Base-by-base conservation (phyloP, 106 monocot species). In the Agapanthus africanus region DNA sequence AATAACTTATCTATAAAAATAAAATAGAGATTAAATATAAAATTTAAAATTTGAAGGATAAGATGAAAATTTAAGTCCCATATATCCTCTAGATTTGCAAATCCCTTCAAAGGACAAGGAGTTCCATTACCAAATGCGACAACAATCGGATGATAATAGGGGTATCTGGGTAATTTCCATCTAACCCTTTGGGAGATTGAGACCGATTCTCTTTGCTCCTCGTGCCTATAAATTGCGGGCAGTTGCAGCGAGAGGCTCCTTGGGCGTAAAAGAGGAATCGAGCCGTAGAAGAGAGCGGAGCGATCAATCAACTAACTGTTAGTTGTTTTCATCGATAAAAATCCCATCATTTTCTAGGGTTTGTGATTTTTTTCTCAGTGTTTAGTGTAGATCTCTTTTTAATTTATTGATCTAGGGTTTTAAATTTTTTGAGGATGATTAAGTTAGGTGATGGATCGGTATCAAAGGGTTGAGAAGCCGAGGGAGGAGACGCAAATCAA, bases 391-490 rank as follows among this genome's bases (percentile, higher is more conserved):
- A 5, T 46, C 14, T 46, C 18, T 15, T 46, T 46, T 5, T 46
- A 8, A 46, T 46, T 25, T 54, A 3, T 54, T 33, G 9, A 59
- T 32, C 59, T 59, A 59, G 59, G 31, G 30, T 30, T 1, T 15
- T 31, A 32, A 15, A 4, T 59, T 6, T 1, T 28, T 31, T 31
- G 13, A n/a, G n/a, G n/a, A n/a, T 16, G 59, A 31, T 32, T 30
- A 37, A 33, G 16, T 13, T 15, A 22, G 32, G 46, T 46, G 67
- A 71, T 71, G 60, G 60, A 61, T 61, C 71, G 72, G 44, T 72
- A 72, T 19, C 72, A 72, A 30, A 72, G 72, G 28, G 72, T 72
- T 32, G 63, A 72, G 72, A 72, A 72, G 15, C 62, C 72, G 33
- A 72, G 63, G 23, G 72, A 72, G 63, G 62, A 72, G 14, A 63